These are phyloP conservation scores for Nelumbo lutea DNA, from an alignment of 164 flowering plant genomes.

Conservation along the genomic window DNA sequence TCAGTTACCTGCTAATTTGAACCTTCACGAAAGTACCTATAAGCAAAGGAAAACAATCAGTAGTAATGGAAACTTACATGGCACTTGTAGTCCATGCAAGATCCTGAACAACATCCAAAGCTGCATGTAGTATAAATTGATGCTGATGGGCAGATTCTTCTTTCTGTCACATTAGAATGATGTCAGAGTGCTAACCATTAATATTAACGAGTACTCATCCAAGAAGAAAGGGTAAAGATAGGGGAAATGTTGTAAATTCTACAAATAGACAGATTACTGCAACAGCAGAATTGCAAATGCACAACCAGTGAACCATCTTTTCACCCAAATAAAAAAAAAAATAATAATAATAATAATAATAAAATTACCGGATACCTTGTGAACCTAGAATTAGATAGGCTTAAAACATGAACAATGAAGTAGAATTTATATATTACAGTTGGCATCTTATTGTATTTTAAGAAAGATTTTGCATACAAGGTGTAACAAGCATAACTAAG, in stretches of 20 bases:
- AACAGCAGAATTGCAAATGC: not conserved
- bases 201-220: not conserved
- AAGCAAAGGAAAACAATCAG: not conserved
- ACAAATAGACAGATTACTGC: not conserved
- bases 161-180: conserved; percentile 43
- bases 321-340: too few relatives aligned
- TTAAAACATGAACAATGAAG: too few relatives aligned
- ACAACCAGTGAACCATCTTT: not conserved
- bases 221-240: not conserved
- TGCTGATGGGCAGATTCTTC: conserved; percentile 97
- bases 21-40: not conserved
- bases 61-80: conserved; percentile 45
- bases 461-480: too few relatives aligned
- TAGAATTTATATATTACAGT: too few relatives aligned
- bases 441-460: too few relatives aligned
- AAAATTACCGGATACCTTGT: too few relatives aligned
- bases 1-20: not conserved
- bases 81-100: conserved; percentile 98
- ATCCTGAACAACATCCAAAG: conserved; percentile 95
- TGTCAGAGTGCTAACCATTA: conserved; percentile 6
- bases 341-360: too few relatives aligned
- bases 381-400: too few relatives aligned
- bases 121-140: conserved; percentile 92
- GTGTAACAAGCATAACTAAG: too few relatives aligned
- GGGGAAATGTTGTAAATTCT: not conserved